These are phyloP conservation scores for Aspergillus egyptiacus DNA, from an alignment of 495 filamentous ascomycete species.

Conservation along the genomic window DNA sequence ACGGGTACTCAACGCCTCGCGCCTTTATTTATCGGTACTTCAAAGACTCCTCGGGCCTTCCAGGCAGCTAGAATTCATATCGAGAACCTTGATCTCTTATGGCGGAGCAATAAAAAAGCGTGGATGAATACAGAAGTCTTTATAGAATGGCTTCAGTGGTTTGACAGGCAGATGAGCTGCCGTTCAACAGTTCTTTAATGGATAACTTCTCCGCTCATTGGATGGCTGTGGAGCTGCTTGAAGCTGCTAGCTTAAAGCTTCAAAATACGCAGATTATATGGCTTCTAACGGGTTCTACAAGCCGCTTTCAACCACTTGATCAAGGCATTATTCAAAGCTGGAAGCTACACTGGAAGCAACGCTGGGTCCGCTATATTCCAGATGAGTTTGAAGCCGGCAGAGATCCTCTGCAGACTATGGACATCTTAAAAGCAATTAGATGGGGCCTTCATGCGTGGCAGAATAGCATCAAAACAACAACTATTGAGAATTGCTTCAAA, in stretches of 20 bases:
- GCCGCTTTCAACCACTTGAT: slow-evolving; percentile 25
- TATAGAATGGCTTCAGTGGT: slow-evolving; percentile 24
- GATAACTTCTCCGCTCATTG: slow-evolving; percentile 30
- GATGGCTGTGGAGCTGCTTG: too few relatives aligned
- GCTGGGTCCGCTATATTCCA: slow-evolving; percentile 22
- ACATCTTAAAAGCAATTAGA: slow-evolving; percentile 16
- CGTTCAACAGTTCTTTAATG: slow-evolving; percentile 25
- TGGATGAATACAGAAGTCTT: slow-evolving; percentile 26
- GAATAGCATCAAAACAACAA: slow-evolving; percentile 1
- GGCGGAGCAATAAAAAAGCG: slow-evolving; percentile 23
- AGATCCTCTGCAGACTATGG: slow-evolving; percentile 17
- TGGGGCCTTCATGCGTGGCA: slow-evolving; percentile 17
- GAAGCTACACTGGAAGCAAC: slow-evolving; percentile 21
- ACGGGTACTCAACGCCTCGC: slow-evolving; percentile 17
- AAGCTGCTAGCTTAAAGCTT: slow-evolving; percentile 12
- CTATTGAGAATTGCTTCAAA: slow-evolving; percentile 19
- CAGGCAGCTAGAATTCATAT: slow-evolving; percentile 13
- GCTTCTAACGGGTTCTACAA: slow-evolving; percentile 26
- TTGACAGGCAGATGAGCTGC: slow-evolving; percentile 25
- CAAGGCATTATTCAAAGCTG: slow-evolving; percentile 26
- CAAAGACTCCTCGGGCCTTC: slow-evolving; percentile 18
- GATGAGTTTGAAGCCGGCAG: slow-evolving; percentile 6
- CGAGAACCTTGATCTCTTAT: slow-evolving; percentile 16
- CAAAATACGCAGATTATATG: slow-evolving; percentile 21
- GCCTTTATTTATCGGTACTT: slow-evolving; percentile 24